A percentile compares a stretch with the other conserved stretches of the same genome.
Conservation (phyloP, 2,329 filamentous ascomycete genomes). For the Botrytis elliptica region DNA sequence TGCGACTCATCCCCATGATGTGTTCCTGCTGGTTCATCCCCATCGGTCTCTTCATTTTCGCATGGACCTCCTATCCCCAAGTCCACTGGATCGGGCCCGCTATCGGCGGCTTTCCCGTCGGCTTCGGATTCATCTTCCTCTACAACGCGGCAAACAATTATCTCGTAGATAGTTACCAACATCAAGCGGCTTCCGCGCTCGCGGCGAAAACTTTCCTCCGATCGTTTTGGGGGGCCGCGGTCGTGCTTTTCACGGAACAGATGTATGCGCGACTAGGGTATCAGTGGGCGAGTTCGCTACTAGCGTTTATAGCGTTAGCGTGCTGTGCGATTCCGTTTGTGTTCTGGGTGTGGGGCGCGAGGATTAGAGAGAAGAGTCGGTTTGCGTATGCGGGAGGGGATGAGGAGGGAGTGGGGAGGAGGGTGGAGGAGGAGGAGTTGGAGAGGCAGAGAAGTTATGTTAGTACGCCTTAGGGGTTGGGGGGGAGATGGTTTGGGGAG, state of each 20-base stretch:
- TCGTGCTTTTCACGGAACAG: conserved; percentile 77
- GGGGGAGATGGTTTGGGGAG: too few relatives aligned
- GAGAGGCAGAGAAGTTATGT: conserved; percentile 34
- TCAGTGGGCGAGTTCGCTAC: conserved; percentile 71
- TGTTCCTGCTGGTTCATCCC: conserved; percentile 70
- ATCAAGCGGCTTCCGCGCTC: conserved; percentile 76
- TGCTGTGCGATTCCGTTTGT: conserved; percentile 82
- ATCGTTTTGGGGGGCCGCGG: conserved; percentile 75
- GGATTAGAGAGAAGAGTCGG: conserved; percentile 66
- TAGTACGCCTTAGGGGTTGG: conserved; percentile 28
- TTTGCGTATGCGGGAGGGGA: conserved; percentile 70
- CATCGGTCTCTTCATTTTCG: conserved; percentile 65
- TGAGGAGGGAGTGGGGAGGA: conserved; percentile 38
- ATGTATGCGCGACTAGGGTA: conserved; percentile 73
- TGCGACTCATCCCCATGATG: conserved; percentile 82
- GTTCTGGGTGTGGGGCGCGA: conserved; percentile 75
- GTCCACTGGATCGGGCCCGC: conserved; percentile 58
- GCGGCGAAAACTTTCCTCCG: conserved; percentile 80
- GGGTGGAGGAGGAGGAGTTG: conserved; percentile 28
- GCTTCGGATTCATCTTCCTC: conserved; percentile 65
- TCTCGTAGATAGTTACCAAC: conserved; percentile 62
- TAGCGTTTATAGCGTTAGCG: conserved; percentile 71
- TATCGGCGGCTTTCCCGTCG: conserved; percentile 56
- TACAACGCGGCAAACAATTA: conserved; percentile 62
- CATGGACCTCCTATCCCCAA: conserved; percentile 60